A percentile compares a stretch with the other conserved stretches of the same genome.
Conservation (phyloP, 2,329 filamentous ascomycete genomes). For the Monilinia polystroma region DNA sequence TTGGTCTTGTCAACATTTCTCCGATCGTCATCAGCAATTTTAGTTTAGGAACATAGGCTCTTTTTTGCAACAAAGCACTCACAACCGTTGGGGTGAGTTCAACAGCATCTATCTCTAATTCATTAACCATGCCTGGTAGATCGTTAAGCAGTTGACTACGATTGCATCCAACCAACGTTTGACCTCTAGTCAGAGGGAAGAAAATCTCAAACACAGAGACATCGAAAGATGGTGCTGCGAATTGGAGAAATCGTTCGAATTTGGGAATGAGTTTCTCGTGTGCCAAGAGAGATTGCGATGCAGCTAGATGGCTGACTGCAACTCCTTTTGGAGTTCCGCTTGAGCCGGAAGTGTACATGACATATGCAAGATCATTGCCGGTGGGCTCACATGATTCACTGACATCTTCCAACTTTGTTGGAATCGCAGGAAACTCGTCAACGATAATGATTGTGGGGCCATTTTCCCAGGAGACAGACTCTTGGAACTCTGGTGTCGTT, state of each 20-base stretch:
- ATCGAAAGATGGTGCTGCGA: conserved; percentile 89
- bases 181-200: conserved; percentile 74
- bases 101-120: conserved; percentile 73
- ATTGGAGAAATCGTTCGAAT: conserved; percentile 83
- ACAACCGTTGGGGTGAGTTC: conserved; percentile 89
- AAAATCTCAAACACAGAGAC: conserved; percentile 95
- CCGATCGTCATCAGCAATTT: conserved; percentile 80
- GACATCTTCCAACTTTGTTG: conserved; percentile 1
- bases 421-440: conserved; percentile 40
- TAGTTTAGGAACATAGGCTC: conserved; percentile 65
- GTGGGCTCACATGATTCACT: conserved; percentile 25
- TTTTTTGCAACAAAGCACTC: conserved; percentile 68
- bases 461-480: conserved; percentile 42
- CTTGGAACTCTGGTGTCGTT: conserved; percentile 53
- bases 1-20: conserved; percentile 80
- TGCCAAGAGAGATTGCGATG: conserved; percentile 76
- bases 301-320: conserved; percentile 74
- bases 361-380: conserved; percentile 63
- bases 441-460: conserved; percentile 44
- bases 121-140: conserved; percentile 64
- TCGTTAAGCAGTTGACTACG: conserved; percentile 72
- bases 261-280: conserved; percentile 74
- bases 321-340: conserved; percentile 90
- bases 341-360: conserved; percentile 92
- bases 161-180: conserved; percentile 70